Evolutionary conservation across 208 protist species (phyloP).

Genomic region (Trypanosoma caninum): DNA sequence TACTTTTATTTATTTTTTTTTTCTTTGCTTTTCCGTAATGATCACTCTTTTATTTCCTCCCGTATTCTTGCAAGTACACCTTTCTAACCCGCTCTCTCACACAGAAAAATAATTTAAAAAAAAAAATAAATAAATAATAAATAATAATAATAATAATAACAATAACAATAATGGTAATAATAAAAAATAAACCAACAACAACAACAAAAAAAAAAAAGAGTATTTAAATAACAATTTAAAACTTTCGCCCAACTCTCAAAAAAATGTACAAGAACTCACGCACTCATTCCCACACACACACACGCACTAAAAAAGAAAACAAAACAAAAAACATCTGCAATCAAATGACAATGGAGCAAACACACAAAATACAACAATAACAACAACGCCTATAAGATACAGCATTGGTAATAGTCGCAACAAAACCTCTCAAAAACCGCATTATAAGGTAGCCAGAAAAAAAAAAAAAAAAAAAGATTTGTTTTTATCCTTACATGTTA

Average conservation of each 20-base stretch:
- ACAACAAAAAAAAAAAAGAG: constrained; percentile 1
- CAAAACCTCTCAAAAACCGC: background rate
- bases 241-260: no score
- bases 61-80: background rate
- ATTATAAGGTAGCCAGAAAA: no score
- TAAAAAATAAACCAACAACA: constrained; percentile 3
- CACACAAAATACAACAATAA: background rate
- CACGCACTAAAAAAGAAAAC: background rate
- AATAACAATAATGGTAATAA: background rate
- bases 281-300: background rate
- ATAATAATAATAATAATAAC: background rate
- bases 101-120: background rate
- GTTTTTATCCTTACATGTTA: constrained; percentile 40
- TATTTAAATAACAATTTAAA: background rate
- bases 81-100: background rate
- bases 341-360: background rate
- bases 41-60: no score
- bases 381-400: no score
- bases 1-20: background rate
- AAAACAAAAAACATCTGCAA: background rate
- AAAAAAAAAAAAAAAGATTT: no score
- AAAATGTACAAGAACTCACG: no score
- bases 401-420: no score
- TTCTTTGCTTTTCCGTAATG: no score
- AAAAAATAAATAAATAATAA: constrained; percentile 5